phyloP scores from a whole-genome alignment of 2,329 filamentous ascomycete genomes.

The Apiospora arundinis region DNA sequence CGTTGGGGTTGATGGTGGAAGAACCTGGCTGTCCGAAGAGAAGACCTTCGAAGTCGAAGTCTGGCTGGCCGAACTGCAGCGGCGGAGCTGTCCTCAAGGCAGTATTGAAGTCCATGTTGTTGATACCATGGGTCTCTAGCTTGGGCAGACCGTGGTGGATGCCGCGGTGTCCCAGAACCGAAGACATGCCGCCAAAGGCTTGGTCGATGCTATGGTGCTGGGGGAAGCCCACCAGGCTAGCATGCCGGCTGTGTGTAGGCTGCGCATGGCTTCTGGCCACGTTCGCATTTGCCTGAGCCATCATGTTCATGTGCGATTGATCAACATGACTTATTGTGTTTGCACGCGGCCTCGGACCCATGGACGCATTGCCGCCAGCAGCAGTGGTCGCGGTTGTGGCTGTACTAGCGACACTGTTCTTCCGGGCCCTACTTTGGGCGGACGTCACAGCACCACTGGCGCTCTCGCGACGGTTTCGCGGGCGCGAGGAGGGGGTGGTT shows the following conservation, averaged over 20 bases:
- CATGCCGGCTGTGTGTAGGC: conserved; percentile 71
- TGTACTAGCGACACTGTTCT: conserved; percentile 82
- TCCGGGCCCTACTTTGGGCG: conserved; percentile 78
- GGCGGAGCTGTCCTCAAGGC: conserved; percentile 81
- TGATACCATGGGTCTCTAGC: conserved; percentile 78
- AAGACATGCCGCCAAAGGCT: conserved; percentile 76
- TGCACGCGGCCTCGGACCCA: conserved; percentile 79
- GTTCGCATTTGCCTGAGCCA: conserved; percentile 64
- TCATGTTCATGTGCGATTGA: conserved; percentile 73
- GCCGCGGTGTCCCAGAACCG: conserved; percentile 69
- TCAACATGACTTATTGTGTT: conserved; percentile 98
- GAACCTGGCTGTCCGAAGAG: conserved; percentile 71
- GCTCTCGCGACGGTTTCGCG: conserved; percentile 89
- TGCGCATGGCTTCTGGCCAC: conserved; percentile 55
- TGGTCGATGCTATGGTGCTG: conserved; percentile 61
- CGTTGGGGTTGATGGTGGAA: conserved; percentile 71
- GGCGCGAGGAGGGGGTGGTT: conserved; percentile 83
- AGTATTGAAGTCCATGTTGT: conserved; percentile 66
- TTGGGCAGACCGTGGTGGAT: conserved; percentile 76
- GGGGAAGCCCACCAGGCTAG: conserved; percentile 74
- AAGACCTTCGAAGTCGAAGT: conserved; percentile 73
- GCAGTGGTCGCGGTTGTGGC: conserved; percentile 52
- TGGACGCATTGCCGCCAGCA: conserved; percentile 57
- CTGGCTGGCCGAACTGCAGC: conserved; percentile 65
- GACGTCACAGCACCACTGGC: conserved; percentile 73